Percentiles rank a stretch among this genome's conserved stretches.
These are phyloP conservation scores for Lippia alba DNA, from an alignment of 305 asterid genomes.

Conservation along the genomic window DNA sequence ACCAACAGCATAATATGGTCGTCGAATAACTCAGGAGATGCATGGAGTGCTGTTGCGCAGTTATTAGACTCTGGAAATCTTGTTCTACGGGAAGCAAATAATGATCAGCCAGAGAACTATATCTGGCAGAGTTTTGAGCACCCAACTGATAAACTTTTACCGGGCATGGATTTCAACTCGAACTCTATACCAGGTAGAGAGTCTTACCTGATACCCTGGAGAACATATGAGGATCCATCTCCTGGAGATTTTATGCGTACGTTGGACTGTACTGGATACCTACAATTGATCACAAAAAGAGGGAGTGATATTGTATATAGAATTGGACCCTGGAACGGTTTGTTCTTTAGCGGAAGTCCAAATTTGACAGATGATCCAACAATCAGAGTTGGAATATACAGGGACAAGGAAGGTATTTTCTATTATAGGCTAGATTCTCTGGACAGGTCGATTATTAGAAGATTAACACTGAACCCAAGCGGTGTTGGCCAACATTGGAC, in stretches of 20 bases:
- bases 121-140: no score
- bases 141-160: no score
- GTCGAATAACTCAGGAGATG: not conserved
- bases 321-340: conserved; percentile 35
- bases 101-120: no score
- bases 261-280: conserved; percentile 9
- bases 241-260: conserved; percentile 25
- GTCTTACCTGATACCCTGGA: no score
- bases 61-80: conserved; percentile 48
- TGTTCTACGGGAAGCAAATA: conserved; percentile 33
- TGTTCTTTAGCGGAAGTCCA: conserved; percentile 34
- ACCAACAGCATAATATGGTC: not conserved
- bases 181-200: no score
- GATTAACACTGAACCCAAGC: conserved; percentile 18
- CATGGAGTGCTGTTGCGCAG: conserved; percentile 25
- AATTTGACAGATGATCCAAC: not conserved
- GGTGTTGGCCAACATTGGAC: conserved; percentile 37
- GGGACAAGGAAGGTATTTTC: conserved; percentile 4
- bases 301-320: not conserved
- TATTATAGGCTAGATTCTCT: not conserved
- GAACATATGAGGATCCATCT: not conserved
- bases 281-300: not conserved
- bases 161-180: no score
- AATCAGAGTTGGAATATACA: not conserved
- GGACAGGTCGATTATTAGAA: conserved; percentile 22